A percentile compares a stretch with the other conserved stretches of the same genome.
Conservation (phyloP, 768 basidiomycete genomes). For the Symmetrospora coprosmae region DNA sequence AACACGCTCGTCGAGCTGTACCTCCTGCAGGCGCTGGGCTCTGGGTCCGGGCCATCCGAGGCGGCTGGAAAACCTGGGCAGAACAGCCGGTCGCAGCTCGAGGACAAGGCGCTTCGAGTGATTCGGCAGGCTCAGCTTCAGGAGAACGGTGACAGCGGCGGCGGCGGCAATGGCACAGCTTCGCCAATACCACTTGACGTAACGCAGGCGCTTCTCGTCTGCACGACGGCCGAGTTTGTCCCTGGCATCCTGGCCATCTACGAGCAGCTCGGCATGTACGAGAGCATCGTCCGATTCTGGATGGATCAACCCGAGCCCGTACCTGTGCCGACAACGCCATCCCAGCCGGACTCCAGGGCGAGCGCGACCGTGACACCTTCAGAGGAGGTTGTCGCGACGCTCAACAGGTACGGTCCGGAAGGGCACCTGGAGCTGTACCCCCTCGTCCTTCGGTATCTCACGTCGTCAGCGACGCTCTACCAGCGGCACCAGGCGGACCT, state of each 20-base stretch:
- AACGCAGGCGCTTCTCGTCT: conserved; percentile 86
- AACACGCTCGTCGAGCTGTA: conserved; percentile 91
- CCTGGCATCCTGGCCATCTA: conserved; percentile 75
- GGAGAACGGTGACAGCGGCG: too few relatives aligned
- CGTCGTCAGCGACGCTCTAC: conserved; percentile 61
- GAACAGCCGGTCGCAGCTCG: conserved; percentile 35
- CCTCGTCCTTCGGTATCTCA: conserved; percentile 75
- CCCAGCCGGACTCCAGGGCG: background rate
- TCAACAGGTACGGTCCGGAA: conserved; percentile 57
- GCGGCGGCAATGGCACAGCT: too few relatives aligned
- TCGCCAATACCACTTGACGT: conserved; percentile 64
- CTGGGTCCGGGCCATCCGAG: too few relatives aligned
- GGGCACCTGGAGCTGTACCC: conserved; percentile 62
- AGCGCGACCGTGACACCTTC: conserved; percentile 30
- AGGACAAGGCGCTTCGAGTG: conserved; percentile 58
- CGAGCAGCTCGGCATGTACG: conserved; percentile 91
- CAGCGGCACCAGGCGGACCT: conserved; percentile 58
- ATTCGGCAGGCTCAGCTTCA: conserved; percentile 45
- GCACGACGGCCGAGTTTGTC: conserved; percentile 67
- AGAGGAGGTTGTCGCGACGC: conserved; percentile 53
- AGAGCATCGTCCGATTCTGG: conserved; percentile 69
- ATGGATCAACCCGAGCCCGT: conserved; percentile 3
- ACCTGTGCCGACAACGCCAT: background rate
- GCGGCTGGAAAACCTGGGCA: conserved; percentile 39
- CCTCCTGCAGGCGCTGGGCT: conserved; percentile 44